phyloP scores from a whole-genome alignment of 2,329 filamentous ascomycete species.

The Pestalotiopsis sp. region DNA sequence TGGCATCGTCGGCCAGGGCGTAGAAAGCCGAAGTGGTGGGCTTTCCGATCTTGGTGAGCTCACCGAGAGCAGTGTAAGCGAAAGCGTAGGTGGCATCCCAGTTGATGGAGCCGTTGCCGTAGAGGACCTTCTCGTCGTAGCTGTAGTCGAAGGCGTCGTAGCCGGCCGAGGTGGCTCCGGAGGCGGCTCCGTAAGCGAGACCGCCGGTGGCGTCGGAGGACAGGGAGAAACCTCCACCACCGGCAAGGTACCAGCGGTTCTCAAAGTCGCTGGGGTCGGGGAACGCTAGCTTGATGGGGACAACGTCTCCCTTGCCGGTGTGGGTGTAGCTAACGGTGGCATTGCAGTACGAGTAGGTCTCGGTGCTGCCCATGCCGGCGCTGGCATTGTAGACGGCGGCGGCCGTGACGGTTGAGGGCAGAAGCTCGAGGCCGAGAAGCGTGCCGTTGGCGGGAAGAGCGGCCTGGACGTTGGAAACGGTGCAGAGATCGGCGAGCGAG shows the following conservation, averaged over 20 bases:
- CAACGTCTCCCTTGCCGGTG: constrained; percentile 31
- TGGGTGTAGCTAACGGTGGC: constrained; percentile 38
- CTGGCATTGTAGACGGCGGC: constrained; percentile 39
- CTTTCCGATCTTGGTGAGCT: constrained; percentile 52
- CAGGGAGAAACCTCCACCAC: constrained; percentile 46
- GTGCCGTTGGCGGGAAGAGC: constrained; percentile 44
- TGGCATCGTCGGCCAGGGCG: constrained; percentile 24
- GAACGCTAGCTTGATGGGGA: constrained; percentile 36
- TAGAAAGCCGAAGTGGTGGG: constrained; percentile 43
- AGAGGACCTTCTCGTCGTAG: constrained; percentile 40
- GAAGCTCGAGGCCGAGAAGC: constrained; percentile 40
- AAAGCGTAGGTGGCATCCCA: constrained; percentile 53
- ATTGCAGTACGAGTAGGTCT: constrained; percentile 35
- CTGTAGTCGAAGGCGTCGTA: constrained; percentile 43
- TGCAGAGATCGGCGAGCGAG: constrained; percentile 43
- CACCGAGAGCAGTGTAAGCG: constrained; percentile 51
- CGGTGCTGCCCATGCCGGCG: constrained; percentile 25
- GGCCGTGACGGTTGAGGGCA: constrained; percentile 43
- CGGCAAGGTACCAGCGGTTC: constrained; percentile 47
- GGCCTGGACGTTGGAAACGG: constrained; percentile 42
- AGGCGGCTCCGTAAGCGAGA: constrained; percentile 42
- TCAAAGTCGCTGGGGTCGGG: constrained; percentile 39
- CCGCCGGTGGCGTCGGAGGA: constrained; percentile 38
- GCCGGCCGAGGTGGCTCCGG: constrained; percentile 44
- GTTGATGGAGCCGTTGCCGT: constrained; percentile 53